phyloP scores from a whole-genome alignment of 257 asterid species.

The Solanum pennellii region DNA sequence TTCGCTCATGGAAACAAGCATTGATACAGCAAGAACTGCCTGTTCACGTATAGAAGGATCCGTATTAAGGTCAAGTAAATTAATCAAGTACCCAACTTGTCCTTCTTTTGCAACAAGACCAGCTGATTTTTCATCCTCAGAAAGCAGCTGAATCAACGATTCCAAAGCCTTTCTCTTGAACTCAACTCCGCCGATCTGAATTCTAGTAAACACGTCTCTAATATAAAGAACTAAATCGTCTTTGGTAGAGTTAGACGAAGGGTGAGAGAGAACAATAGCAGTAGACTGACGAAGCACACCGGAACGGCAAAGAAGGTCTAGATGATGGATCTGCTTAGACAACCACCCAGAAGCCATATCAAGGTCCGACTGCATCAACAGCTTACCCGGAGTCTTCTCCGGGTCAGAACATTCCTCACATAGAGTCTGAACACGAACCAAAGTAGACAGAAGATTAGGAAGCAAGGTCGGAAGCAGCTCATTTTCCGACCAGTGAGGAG shows the following conservation, averaged over 20 bases:
- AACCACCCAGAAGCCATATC: constrained; percentile 91
- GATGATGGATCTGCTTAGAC: constrained; percentile 51
- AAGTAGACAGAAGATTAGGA: constrained; percentile 44
- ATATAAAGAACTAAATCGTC: constrained; percentile 54
- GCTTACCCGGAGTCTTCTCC: constrained; percentile 51
- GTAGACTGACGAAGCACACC: constrained; percentile 85
- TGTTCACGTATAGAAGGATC: constrained; percentile 36
- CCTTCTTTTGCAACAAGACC: constrained; percentile 58
- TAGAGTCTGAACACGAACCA: constrained; percentile 49
- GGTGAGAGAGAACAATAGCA: constrained; percentile 89
- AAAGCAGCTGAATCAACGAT: constrained; percentile 46
- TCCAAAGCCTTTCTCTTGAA: constrained; percentile 72
- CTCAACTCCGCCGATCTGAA: constrained; percentile 85
- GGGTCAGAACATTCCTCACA: constrained; percentile 38
- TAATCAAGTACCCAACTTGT: constrained; percentile 36
- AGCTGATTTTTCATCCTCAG: constrained; percentile 47
- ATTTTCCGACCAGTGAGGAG: constrained; percentile 77
- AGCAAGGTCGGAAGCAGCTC: constrained; percentile 43
- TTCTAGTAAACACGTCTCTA: constrained; percentile 64
- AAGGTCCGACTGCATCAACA: constrained; percentile 92
- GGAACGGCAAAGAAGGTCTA: constrained; percentile 70
- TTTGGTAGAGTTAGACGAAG: constrained; percentile 31
- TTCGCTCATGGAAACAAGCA: constrained; percentile 47
- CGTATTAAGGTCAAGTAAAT: constrained; percentile 44
- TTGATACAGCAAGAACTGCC: constrained; percentile 58